Percentiles rank a stretch among this genome's conserved stretches.
Conservation (phyloP, 2,329 filamentous ascomycete genomes). For the Microcyclosporella mali region DNA sequence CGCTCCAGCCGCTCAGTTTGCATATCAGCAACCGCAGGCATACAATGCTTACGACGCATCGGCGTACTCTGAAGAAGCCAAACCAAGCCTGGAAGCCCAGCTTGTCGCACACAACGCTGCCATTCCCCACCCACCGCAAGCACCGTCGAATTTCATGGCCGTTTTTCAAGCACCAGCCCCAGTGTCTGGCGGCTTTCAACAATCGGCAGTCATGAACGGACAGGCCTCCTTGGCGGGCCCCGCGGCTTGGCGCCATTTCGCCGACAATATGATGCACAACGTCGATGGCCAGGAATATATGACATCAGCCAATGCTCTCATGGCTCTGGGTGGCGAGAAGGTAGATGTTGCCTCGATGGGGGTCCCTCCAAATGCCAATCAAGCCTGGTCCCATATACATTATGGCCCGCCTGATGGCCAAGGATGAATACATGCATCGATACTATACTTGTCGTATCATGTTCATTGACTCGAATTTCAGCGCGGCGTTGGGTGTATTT, state of each 20-base stretch:
- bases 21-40: conserved; percentile 10
- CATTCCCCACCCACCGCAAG: conserved; percentile 6
- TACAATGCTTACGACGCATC: conserved; percentile 13
- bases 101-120: conserved; percentile 13
- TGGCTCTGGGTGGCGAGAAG: conserved; percentile 13
- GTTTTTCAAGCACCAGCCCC: conserved; percentile 15
- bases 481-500: too few species aligned
- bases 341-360: conserved; percentile 13
- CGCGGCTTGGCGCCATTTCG: conserved; percentile 29
- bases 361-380: conserved; percentile 16
- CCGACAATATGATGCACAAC: conserved; percentile 24
- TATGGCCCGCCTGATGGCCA: conserved; percentile 6
- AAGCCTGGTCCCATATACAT: conserved; percentile 25
- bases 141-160: conserved; percentile 15
- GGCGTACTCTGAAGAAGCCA: conserved; percentile 14
- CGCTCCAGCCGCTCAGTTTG: conserved; percentile 7
- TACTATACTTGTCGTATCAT: too few species aligned
- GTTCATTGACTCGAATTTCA: too few species aligned
- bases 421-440: neutral
- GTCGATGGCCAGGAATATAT: conserved; percentile 15
- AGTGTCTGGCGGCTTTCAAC: conserved; percentile 9
- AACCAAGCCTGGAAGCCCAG: conserved; percentile 21
- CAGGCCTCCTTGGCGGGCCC: conserved; percentile 20
- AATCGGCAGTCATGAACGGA: conserved; percentile 9
- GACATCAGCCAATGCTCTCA: conserved; percentile 10